A percentile compares a stretch with the other conserved stretches of the same genome.
phyloP scores from a whole-genome alignment of 2,329 filamentous ascomycete genomes.

The Xylaria sp. region DNA sequence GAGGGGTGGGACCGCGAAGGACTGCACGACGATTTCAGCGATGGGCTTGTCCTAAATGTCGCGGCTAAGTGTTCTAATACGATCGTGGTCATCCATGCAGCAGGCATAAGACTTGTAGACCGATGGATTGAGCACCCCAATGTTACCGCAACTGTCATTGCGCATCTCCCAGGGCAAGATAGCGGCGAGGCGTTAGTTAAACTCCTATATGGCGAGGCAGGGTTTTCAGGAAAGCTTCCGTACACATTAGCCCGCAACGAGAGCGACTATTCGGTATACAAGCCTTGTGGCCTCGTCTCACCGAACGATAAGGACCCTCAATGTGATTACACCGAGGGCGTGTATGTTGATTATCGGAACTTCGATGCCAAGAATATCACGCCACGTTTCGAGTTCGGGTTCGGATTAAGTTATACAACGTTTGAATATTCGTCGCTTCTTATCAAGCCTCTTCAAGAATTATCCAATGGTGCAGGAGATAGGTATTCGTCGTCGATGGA shows the following conservation, averaged over 20 bases:
- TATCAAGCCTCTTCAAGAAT: constrained; percentile 38
- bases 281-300: constrained; percentile 57
- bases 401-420: constrained; percentile 65
- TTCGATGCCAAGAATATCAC: constrained; percentile 60
- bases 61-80: constrained; percentile 71
- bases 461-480: constrained; percentile 32
- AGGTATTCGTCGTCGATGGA: constrained; percentile 60
- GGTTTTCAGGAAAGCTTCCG: constrained; percentile 67
- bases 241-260: constrained; percentile 69
- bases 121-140: constrained; percentile 73
- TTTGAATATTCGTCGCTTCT: constrained; percentile 61
- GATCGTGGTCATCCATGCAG: constrained; percentile 72
- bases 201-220: constrained; percentile 67
- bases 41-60: constrained; percentile 68
- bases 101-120: constrained; percentile 70
- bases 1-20: constrained; percentile 77
- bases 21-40: constrained; percentile 75
- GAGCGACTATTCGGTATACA: constrained; percentile 63
- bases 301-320: constrained; percentile 64
- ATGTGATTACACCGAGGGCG: constrained; percentile 68
- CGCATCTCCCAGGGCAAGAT: constrained; percentile 74
- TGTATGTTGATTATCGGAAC: constrained; percentile 65
- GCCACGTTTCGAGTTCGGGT: constrained; percentile 66
- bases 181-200: constrained; percentile 66
- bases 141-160: constrained; percentile 71